phyloP scores from a whole-genome alignment of 176 grass and related monocot species.

The Oryza punctata region DNA sequence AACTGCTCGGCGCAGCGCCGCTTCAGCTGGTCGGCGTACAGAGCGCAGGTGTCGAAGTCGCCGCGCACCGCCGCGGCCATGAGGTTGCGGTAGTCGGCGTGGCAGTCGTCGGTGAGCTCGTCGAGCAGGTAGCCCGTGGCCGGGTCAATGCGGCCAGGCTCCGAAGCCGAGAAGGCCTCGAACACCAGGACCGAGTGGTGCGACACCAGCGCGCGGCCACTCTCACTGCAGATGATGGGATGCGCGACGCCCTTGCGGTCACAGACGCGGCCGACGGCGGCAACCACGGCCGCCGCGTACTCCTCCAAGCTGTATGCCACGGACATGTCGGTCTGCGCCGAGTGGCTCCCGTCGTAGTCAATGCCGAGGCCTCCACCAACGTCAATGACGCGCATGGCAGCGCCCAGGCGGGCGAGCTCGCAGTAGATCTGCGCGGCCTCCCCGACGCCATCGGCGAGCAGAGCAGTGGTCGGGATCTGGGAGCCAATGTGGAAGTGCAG shows the following conservation, averaged over 20 bases:
- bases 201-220: conserved; percentile 88
- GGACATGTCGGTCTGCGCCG: conserved; percentile 79
- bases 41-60: conserved; percentile 65
- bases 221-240: conserved; percentile 91
- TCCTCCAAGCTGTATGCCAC: conserved; percentile 87
- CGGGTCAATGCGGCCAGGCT: conserved; percentile 35
- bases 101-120: conserved; percentile 74
- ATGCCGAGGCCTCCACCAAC: conserved; percentile 86
- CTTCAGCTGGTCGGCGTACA: conserved; percentile 89
- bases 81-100: conserved; percentile 76
- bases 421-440: conserved; percentile 95
- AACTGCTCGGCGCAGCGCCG: conserved; percentile 73
- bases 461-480: conserved; percentile 83
- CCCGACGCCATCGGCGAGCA: conserved; percentile 78
- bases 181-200: conserved; percentile 94
- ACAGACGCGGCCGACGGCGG: conserved; percentile 64
- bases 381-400: conserved; percentile 78
- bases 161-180: conserved; percentile 70
- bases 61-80: conserved; percentile 68
- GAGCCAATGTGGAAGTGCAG: conserved; percentile 98
- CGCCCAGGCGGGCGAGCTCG: conserved; percentile 84
- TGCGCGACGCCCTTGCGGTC: conserved; percentile 77
- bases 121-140: conserved; percentile 55
- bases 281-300: conserved; percentile 74
- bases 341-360: conserved; percentile 86